phyloP scores from a whole-genome alignment of 192 early-diverging fungal genomes.

The Pilobolus umbonatus region DNA sequence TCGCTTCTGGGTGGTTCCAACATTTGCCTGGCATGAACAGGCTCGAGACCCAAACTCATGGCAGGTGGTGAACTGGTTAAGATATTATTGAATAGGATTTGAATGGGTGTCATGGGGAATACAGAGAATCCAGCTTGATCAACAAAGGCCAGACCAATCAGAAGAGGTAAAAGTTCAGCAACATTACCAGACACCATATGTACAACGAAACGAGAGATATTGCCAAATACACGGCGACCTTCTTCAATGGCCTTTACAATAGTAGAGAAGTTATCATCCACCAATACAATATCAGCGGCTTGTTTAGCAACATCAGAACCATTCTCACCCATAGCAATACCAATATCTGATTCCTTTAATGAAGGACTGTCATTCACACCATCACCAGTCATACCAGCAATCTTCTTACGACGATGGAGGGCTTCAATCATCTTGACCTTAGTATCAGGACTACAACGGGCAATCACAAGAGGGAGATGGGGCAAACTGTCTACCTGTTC shows the following conservation, averaged over 20 bases:
- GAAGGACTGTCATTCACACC: constrained; percentile 79
- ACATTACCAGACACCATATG: constrained; percentile 74
- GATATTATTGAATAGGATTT: constrained; percentile 79
- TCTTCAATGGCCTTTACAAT: constrained; percentile 75
- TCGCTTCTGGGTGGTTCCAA: constrained; percentile 61
- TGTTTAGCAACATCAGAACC: constrained; percentile 93
- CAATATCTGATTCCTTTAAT: constrained; percentile 74
- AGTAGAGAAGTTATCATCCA: constrained; percentile 78
- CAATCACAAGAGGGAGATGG: constrained; percentile 87
- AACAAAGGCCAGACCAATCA: constrained; percentile 70
- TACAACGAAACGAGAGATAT: constrained; percentile 68
- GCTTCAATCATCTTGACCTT: constrained; percentile 97
- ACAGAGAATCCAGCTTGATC: constrained; percentile 54
- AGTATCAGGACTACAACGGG: constrained; percentile 90
- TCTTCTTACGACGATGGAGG: constrained; percentile 69
- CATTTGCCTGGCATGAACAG: constrained; percentile 60
- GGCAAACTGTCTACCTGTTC: constrained; percentile 72
- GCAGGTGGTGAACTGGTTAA: constrained; percentile 77
- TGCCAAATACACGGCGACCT: constrained; percentile 76
- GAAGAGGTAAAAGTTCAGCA: constrained; percentile 65
- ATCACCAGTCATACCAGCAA: constrained; percentile 87
- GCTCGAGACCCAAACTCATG: constrained; percentile 72
- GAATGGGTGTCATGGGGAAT: constrained; percentile 74
- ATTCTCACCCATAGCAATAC: constrained; percentile 86
- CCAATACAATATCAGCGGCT: constrained; percentile 86